A percentile compares a stretch with the other conserved stretches of the same genome.
Evolutionary conservation across 2,329 filamentous ascomycete genomes (phyloP).

Genomic region (Exophiala viscosa): DNA sequence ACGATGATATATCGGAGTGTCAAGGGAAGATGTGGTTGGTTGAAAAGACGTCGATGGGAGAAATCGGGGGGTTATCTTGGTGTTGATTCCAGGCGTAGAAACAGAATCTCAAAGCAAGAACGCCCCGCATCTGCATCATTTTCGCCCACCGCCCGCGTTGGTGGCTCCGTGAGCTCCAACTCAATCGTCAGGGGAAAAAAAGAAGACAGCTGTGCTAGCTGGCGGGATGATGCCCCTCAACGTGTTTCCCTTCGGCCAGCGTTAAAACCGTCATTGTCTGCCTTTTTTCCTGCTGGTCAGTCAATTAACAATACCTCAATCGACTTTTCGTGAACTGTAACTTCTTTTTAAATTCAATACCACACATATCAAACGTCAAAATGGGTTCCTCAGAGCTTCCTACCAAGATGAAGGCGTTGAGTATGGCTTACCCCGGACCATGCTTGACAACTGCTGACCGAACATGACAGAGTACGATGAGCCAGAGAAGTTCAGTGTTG

Average conservation of each 20-base stretch:
- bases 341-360: not conserved
- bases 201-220: not conserved
- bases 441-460: not conserved
- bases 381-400: slow-evolving; percentile 42
- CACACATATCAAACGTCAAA: slow-evolving; percentile 22
- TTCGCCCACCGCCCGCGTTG: not conserved
- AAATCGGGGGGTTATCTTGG: not conserved
- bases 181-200: not conserved
- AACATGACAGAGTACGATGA: slow-evolving; percentile 50
- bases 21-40: not conserved
- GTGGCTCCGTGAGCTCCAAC: not conserved
- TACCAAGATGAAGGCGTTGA: slow-evolving; percentile 60
- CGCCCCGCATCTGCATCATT: slow-evolving; percentile 1
- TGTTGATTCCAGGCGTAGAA: not conserved
- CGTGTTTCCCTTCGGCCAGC: slow-evolving; percentile 7
- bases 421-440: slow-evolving; percentile 37
- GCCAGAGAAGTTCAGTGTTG: slow-evolving; percentile 59
- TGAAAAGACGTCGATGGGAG: not conserved
- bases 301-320: not conserved
- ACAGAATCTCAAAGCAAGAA: not conserved
- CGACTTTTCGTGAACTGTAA: not conserved
- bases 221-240: slow-evolving; percentile 15
- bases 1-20: slow-evolving; percentile 20
- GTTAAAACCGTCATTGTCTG: not conserved
- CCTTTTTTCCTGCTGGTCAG: slow-evolving; percentile 1